Conservation (phyloP, 2,329 filamentous ascomycete genomes). For the Hypoxylon rubiginosum region DNA sequence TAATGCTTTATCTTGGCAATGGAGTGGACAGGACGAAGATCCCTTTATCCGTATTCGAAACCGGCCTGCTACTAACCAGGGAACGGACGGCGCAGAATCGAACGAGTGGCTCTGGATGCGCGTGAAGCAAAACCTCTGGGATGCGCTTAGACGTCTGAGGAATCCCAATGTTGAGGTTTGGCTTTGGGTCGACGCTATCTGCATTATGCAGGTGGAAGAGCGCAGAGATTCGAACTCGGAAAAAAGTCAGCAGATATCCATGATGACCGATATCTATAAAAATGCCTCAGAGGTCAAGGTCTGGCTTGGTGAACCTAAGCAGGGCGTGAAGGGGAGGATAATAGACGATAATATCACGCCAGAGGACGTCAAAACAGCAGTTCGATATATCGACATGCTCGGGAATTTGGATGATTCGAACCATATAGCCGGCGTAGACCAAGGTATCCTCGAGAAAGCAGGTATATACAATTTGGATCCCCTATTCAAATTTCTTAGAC, state of each 20-base stretch:
- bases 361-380: neutral
- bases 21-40: neutral
- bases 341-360: neutral
- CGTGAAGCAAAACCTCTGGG: neutral
- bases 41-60: neutral
- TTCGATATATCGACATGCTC: neutral
- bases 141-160: neutral
- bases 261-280: neutral
- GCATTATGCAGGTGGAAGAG: neutral
- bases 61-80: neutral
- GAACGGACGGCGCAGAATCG: neutral
- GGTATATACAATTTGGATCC: slow-evolving; percentile 2
- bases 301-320: neutral
- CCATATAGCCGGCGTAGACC: slow-evolving; percentile 8
- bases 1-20: neutral
- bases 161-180: neutral
- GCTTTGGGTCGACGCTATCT: neutral
- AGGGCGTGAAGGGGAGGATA: neutral
- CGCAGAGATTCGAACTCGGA: neutral
- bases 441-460: slow-evolving; percentile 4
- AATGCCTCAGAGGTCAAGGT: neutral
- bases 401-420: slow-evolving; percentile 5
- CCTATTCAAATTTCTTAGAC: slow-evolving; percentile 6
- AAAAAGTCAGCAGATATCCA: neutral
- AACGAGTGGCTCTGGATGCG: neutral